Percentiles rank a stretch among this genome's conserved stretches.
phyloP scores from a whole-genome alignment of 257 asterid species.

The Forsythia viridissima region DNA sequence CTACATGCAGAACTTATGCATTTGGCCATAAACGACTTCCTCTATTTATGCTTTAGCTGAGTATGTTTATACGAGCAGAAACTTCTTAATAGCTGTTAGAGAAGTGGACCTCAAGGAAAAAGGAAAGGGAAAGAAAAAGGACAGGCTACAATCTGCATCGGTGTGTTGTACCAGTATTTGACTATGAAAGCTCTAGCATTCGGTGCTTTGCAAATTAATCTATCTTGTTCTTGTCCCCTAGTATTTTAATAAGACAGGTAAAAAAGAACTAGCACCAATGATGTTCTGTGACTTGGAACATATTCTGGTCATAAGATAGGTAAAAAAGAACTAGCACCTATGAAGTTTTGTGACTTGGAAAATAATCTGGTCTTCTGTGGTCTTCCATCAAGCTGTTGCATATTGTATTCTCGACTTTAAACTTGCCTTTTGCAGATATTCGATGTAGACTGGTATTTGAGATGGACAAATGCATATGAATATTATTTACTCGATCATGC shows the following conservation, averaged over 20 bases:
- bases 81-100: neutral
- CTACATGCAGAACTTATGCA: neutral
- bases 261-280: neutral
- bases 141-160: neutral
- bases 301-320: neutral
- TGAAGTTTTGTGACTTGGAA: too few species aligned
- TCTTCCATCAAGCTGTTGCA: constrained; percentile 1
- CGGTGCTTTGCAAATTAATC: neutral
- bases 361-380: neutral
- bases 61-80: too few species aligned
- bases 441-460: constrained; percentile 88
- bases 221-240: neutral
- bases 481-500: constrained; percentile 77
- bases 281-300: neutral
- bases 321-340: too few species aligned
- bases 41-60: too few species aligned
- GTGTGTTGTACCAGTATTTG: neutral
- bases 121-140: neutral
- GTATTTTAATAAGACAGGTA: neutral
- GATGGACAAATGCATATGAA: constrained; percentile 96
- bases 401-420: constrained; percentile 19
- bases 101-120: neutral
- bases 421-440: constrained; percentile 62
- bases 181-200: neutral
- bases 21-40: too few species aligned